Evolutionary conservation across 768 basidiomycete species (phyloP), one percentile per base, ranked within the genome.

Genomic region (Amanita inopinata): DNA sequence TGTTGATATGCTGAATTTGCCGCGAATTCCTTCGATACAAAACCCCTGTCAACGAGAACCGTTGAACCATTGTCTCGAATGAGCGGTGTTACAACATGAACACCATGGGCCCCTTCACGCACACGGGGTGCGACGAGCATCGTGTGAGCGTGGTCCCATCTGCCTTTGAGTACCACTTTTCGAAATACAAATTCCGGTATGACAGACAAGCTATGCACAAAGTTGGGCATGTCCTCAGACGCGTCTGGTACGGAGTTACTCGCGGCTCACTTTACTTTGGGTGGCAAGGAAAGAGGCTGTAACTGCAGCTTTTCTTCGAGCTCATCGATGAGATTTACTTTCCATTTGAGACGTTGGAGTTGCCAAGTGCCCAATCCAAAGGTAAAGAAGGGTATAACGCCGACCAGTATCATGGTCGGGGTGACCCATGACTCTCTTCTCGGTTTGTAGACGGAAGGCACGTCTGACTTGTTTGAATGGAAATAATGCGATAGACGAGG

Each of bases 361-460:
- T 99, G 96, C 94, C 94, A 98, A 14, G 78, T 76, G 12, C 96
- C 94, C 47, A 99, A 67, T 11, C 73, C 83, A 51, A 92, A 90
- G 0, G 91, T 90, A 56, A 96, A 80, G 47, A 97, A 65, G 1
- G 96, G 96, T 43, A 96, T 85, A 51, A 85, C 73, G 23, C 88
- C 87, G 46, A 92, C 65, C 22, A 90, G 60, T 14, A 86, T 48
- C 67, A 88, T 74, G 6, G 81, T 78, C 1, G 85, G 81, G 32
- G 64, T 85, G 11, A 83, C 56, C 69, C 76, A 76, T 43, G 78
- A 67, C 43, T 77, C 69, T 45, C 71, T 72, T 44, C 73, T 70
- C 20, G 77, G 67, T 44, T 67, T 73, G 61, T 84, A 84, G 38
- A 65, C 59, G 8, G 67, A 52, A 5, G 74, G 65, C 17, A 68